A percentile compares a stretch with the other conserved stretches of the same genome.
phyloP scores from a whole-genome alignment of 2,329 filamentous ascomycete genomes.

The Sordariomycetes sp. region DNA sequence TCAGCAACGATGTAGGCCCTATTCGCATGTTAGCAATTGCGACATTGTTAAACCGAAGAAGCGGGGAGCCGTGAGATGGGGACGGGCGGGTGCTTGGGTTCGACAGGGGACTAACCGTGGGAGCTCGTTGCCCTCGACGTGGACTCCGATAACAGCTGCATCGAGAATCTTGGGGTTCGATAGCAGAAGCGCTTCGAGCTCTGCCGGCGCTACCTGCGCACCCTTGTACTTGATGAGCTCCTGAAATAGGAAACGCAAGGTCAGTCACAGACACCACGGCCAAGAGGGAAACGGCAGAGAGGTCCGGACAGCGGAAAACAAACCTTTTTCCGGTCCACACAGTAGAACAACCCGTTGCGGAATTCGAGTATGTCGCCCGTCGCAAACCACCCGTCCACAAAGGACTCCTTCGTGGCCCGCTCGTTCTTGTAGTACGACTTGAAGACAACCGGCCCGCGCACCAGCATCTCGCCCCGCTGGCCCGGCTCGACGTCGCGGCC shows the following conservation, averaged over 20 bases:
- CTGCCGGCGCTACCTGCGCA: slow-evolving; percentile 55
- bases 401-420: slow-evolving; percentile 50
- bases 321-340: slow-evolving; percentile 69
- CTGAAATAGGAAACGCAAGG: slow-evolving; percentile 17
- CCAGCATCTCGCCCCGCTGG: slow-evolving; percentile 49
- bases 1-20: slow-evolving; percentile 11
- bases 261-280: slow-evolving; percentile 17
- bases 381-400: slow-evolving; percentile 55
- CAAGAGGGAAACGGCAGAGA: slow-evolving; percentile 15
- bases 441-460: slow-evolving; percentile 62
- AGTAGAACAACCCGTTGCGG: slow-evolving; percentile 60
- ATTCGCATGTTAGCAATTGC: not conserved
- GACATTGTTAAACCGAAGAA: not conserved
- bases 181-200: slow-evolving; percentile 40
- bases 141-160: slow-evolving; percentile 51
- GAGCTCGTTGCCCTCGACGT: slow-evolving; percentile 31
- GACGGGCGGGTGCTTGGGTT: slow-evolving; percentile 13
- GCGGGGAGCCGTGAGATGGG: not conserved
- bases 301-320: slow-evolving; percentile 12
- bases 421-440: slow-evolving; percentile 63
- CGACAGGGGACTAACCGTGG: slow-evolving; percentile 24
- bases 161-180: slow-evolving; percentile 34
- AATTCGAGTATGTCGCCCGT: slow-evolving; percentile 71
- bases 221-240: slow-evolving; percentile 50
- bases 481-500: slow-evolving; percentile 26